Percentiles rank a stretch among this genome's conserved stretches.
These are phyloP conservation scores for Asterophora lycoperdoides DNA, from an alignment of 768 basidiomycete genomes.

Conservation along the genomic window DNA sequence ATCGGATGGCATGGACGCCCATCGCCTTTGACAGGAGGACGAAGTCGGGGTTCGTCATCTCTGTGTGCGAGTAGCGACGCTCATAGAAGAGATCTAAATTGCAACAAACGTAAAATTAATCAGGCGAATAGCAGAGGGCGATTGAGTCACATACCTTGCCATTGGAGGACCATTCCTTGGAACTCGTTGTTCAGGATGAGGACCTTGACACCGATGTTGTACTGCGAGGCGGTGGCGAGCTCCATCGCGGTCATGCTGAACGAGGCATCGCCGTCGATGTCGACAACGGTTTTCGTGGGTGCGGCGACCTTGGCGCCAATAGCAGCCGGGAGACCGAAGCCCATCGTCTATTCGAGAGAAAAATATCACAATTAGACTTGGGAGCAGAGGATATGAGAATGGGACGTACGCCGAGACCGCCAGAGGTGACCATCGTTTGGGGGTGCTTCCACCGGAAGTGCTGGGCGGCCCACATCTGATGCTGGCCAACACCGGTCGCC, in stretches of 20 bases:
- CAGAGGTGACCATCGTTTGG: constrained; percentile 85
- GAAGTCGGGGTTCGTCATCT: constrained; percentile 96
- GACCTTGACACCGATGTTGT: constrained; percentile 91
- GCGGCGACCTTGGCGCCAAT: constrained; percentile 97
- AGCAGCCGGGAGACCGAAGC: constrained; percentile 90
- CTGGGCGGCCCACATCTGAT: constrained; percentile 99
- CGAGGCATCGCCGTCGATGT: constrained; percentile 97
- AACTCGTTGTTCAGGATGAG: constrained; percentile 93
- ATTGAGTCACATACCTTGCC: constrained; percentile 70
- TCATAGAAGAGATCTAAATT: constrained; percentile 87
- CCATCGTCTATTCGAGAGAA: constrained; percentile 74
- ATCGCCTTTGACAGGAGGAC: constrained; percentile 85
- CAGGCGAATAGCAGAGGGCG: not conserved
- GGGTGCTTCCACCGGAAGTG: constrained; percentile 89
- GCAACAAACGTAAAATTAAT: not conserved
- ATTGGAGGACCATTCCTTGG: constrained; percentile 99
- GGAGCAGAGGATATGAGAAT: constrained; percentile 5
- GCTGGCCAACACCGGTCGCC: constrained; percentile 95
- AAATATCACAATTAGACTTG: constrained; percentile 4
- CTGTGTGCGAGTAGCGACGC: constrained; percentile 92
- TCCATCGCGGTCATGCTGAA: constrained; percentile 99
- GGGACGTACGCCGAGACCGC: constrained; percentile 82
- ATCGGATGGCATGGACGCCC: constrained; percentile 89
- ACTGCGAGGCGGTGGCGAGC: constrained; percentile 89
- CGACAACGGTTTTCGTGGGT: constrained; percentile 89